A percentile compares a stretch with the other conserved stretches of the same genome.
Conservation (phyloP, 2,329 filamentous ascomycete genomes). For the Lasiodiplodia sp. region DNA sequence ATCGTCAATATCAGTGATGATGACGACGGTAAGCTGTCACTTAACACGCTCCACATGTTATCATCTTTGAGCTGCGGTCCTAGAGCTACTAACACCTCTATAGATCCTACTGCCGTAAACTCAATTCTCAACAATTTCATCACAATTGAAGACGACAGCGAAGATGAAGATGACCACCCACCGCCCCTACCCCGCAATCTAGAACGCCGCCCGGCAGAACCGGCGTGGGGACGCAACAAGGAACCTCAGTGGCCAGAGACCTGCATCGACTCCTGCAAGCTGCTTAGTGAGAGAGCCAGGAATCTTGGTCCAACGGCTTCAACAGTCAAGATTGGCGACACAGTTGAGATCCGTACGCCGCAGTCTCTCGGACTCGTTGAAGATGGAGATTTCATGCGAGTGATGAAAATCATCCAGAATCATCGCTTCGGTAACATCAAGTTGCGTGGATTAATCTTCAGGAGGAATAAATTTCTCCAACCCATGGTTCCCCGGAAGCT, state of each 20-base stretch:
- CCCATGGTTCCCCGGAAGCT: neutral
- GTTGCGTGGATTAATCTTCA: neutral
- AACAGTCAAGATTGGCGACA: neutral
- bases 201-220: neutral
- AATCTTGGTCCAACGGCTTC: neutral
- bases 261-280: neutral
- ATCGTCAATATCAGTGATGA: neutral
- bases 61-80: too few species aligned
- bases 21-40: neutral
- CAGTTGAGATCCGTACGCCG: neutral
- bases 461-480: neutral
- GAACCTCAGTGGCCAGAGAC: neutral
- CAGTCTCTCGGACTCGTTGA: neutral
- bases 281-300: neutral
- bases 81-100: too few species aligned
- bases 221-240: neutral
- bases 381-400: neutral
- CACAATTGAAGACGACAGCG: too few species aligned
- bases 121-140: too few species aligned
- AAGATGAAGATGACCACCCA: too few species aligned
- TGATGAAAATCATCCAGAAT: slow-evolving; percentile 2
- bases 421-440: neutral
- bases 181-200: too few species aligned
- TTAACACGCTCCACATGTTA: too few species aligned
- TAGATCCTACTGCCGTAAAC: too few species aligned